Base-by-base conservation (phyloP, 441 rosid genomes). In the Adansonia grandidieri region DNA sequence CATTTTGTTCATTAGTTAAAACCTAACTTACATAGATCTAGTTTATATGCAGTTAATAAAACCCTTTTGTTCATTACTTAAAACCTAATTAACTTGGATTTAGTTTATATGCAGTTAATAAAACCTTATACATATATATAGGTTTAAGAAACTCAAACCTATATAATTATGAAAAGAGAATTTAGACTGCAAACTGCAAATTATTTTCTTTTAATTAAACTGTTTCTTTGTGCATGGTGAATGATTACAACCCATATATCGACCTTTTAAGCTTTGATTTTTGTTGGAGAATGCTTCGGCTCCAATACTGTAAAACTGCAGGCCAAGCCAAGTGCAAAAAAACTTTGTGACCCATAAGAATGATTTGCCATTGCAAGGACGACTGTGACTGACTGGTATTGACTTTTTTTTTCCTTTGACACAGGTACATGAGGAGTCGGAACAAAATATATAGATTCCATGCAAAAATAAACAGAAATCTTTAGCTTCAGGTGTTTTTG, bases 391-490 rank as follows among this genome's bases (percentile, higher is more conserved):
- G 37, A 32, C 37, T 32, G 37, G 57, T 22, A 5, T 22, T 50
- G 48, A n/a, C 28, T 6, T 71, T 15, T 62, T 24, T 28, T 37
- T 37, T 53, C 62, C 9, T 53, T 32, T n/a, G 44, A 5, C 60
- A 71, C 42, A 24, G 9, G 9, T 24, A 61, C 37, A 32, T 32
- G 37, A 24, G 24, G n/a, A 61, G 17, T 62, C 28, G 2, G 19
- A 47, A 2, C 15, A 20, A 1, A 4, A 40, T 10, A 61, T 15
- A 58, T 28, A 62, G 66, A 61, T 61, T 61, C 32, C 68, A 60
- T 60, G 68, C 67, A 22, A 74, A 74, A 58, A 19, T 3, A 74
- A 62, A 44, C 57, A 47, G 20, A 48, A 53, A 61, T 48, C 70
- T 9, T 10, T 64, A 15, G 56, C 47, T 66, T 5, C 6, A 4